These are phyloP conservation scores for Podila verticillata DNA, from an alignment of 192 early-diverging fungal genomes.

Conservation along the genomic window DNA sequence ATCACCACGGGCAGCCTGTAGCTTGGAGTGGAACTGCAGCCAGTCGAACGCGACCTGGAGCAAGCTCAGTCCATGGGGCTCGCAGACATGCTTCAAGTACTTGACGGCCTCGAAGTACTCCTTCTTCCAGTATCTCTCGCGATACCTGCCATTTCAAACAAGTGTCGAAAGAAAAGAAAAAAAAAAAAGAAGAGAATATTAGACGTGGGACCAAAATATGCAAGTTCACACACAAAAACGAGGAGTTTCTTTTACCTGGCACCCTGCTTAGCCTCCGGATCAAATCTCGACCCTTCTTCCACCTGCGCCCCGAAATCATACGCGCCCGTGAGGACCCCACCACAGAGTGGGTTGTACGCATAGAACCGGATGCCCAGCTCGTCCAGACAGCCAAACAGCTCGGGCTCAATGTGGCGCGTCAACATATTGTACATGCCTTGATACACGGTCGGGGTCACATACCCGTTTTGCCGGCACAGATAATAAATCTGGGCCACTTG, in stretches of 20 bases:
- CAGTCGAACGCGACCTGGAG: constrained; percentile 53
- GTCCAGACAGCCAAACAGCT: constrained; percentile 69
- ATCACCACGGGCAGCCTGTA: constrained; percentile 40
- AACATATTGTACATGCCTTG: constrained; percentile 56
- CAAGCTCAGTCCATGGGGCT: constrained; percentile 34
- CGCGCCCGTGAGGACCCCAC: constrained; percentile 52
- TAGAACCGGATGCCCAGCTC: constrained; percentile 70
- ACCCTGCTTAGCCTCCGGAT: constrained; percentile 39
- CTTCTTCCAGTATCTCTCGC: constrained; percentile 57
- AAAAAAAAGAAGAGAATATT: neutral
- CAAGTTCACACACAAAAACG: neutral
- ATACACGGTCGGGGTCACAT: constrained; percentile 48
- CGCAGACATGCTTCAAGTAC: constrained; percentile 42
- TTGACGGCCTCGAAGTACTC: constrained; percentile 66
- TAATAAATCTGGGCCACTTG: constrained; percentile 48
- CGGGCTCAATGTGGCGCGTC: constrained; percentile 58
- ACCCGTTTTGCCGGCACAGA: constrained; percentile 48
- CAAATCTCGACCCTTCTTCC: constrained; percentile 50
- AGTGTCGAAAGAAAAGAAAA: no score
- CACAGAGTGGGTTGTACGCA: constrained; percentile 71
- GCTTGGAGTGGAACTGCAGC: constrained; percentile 54
- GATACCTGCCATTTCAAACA: constrained; percentile 27
- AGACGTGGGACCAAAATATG: constrained; percentile 8
- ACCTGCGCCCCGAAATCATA: constrained; percentile 31
- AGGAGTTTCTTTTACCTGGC: constrained; percentile 29